Base-by-base conservation (phyloP, 495 filamentous ascomycete species). In the Annulohypoxylon maeteangense region DNA sequence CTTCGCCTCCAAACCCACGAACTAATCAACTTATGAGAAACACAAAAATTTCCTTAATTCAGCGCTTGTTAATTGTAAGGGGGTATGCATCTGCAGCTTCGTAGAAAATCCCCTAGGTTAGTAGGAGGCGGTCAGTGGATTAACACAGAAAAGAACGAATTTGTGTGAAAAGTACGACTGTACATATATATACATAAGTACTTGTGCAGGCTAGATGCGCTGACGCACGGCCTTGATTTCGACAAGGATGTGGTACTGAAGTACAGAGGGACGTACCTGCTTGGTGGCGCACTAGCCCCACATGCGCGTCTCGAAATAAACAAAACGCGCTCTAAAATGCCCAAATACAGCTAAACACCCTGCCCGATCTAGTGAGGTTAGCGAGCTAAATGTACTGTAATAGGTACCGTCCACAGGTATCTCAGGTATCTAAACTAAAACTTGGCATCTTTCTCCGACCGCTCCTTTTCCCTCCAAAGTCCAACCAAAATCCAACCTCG, bases 221-320 rank as follows among this genome's bases (percentile, higher is more conserved):
- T 40, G 45, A 64, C 67, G 67, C 60, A 64, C 67, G 34, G 54
- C 14, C 54, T 32, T n/a, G 47, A 60, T 29, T 53, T 34, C 16
- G 57, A 67, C 48, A 61, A 18, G 62, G 63, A 48, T 7, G 1
- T 4, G 20, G 18, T 27, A 51, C 22, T 12, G 29, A 29, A 14
- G 47, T 51, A 51, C 23, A 25, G 12, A 45, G 14, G 31, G 25
- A 54, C 25, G 69, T 67, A 68, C 60, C 51, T 68, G 55, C 48
- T 59, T 64, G 38, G 65, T 68, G 70, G 65, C 70, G 65, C 22
- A 58, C 48, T 47, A 45, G 66, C 45, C 47, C 66, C 65, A 65
- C 60, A 65, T 48, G 51, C 70, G 70, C 66, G 65, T 73, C 70
- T 65, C 45, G 65, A 69, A 73, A 69, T 73, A 73, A 73, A 73